Percentiles rank a stretch among this genome's conserved stretches.
phyloP scores from a whole-genome alignment of 768 basidiomycete genomes.

The Auricularia heimuer region DNA sequence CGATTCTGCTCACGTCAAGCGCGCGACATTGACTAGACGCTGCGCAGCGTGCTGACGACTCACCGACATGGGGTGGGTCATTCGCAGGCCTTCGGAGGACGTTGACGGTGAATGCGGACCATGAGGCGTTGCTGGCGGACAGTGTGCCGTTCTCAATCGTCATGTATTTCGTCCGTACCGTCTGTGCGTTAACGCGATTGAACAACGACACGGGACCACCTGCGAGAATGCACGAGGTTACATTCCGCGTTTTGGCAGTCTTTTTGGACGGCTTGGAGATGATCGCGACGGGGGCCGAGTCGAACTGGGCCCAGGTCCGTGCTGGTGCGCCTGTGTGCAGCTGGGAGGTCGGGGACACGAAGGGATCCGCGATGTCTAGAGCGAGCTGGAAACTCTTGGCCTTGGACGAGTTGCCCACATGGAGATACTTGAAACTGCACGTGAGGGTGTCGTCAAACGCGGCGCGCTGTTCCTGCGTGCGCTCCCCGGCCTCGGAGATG shows the following conservation, averaged over 20 bases:
- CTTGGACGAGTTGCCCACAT: slow-evolving; percentile 81
- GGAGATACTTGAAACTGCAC: slow-evolving; percentile 84
- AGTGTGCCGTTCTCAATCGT: slow-evolving; percentile 76
- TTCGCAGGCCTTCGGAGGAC: slow-evolving; percentile 61
- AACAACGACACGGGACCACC: slow-evolving; percentile 87
- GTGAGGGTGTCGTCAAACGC: slow-evolving; percentile 76
- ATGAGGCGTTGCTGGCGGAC: slow-evolving; percentile 82
- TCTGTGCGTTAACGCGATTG: slow-evolving; percentile 94
- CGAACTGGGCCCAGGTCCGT: slow-evolving; percentile 83
- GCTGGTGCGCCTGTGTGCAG: slow-evolving; percentile 18
- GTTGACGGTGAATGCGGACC: slow-evolving; percentile 93
- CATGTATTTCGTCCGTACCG: slow-evolving; percentile 96
- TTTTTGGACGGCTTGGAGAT: slow-evolving; percentile 97
- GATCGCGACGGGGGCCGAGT: slow-evolving; percentile 86
- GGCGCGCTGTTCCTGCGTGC: slow-evolving; percentile 77
- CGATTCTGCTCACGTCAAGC: background rate
- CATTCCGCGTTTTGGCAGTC: slow-evolving; percentile 90
- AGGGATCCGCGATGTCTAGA: slow-evolving; percentile 72
- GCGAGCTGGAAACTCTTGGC: slow-evolving; percentile 84
- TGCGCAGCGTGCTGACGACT: slow-evolving; percentile 19
- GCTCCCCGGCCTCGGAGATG: slow-evolving; percentile 73
- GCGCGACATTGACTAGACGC: background rate
- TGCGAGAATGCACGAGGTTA: slow-evolving; percentile 80
- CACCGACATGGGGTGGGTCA: slow-evolving; percentile 55
- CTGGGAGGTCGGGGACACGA: slow-evolving; percentile 26